These are phyloP conservation scores for Xylaria cubensis DNA, from an alignment of 495 filamentous ascomycete genomes.

Conservation along the genomic window DNA sequence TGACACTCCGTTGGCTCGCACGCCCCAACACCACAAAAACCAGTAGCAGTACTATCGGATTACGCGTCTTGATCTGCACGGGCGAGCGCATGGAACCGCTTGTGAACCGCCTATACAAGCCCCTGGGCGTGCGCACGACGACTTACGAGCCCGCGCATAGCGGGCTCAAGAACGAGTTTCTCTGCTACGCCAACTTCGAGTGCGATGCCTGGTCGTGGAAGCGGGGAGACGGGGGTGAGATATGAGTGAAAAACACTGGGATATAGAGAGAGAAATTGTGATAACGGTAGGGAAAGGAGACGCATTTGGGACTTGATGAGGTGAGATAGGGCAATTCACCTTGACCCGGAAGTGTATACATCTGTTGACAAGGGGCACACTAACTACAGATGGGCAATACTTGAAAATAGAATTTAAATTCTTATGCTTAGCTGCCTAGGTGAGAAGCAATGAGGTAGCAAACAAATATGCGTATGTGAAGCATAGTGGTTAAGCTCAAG, in stretches of 20 bases:
- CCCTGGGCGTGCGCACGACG: conserved; percentile 60
- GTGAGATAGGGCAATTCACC: not conserved
- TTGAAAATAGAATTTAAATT: not conserved
- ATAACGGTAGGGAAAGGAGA: not conserved
- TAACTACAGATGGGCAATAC: not conserved
- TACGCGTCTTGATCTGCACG: conserved; percentile 68
- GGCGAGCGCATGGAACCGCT: conserved; percentile 71
- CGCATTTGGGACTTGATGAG: not conserved
- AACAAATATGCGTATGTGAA: not conserved
- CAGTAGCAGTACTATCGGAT: not conserved
- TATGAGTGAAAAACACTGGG: not conserved
- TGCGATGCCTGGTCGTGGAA: conserved; percentile 60
- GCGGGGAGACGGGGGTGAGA: not conserved
- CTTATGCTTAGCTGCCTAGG: not conserved
- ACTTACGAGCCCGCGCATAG: conserved; percentile 69
- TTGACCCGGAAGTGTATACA: not conserved
- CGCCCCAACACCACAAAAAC: not conserved
- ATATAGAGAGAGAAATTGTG: not conserved
- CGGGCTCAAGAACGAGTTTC: conserved; percentile 78
- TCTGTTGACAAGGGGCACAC: not conserved
- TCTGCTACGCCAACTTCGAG: conserved; percentile 79
- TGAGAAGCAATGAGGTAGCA: not conserved
- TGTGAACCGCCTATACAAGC: conserved; percentile 57
- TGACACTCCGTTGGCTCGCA: conserved; percentile 72
- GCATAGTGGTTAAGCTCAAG: not conserved